Evolutionary conservation across 2,329 filamentous ascomycete genomes (phyloP), one percentile per base, ranked within the genome.

Genomic region (Pyrenophora tritici-repentis): DNA sequence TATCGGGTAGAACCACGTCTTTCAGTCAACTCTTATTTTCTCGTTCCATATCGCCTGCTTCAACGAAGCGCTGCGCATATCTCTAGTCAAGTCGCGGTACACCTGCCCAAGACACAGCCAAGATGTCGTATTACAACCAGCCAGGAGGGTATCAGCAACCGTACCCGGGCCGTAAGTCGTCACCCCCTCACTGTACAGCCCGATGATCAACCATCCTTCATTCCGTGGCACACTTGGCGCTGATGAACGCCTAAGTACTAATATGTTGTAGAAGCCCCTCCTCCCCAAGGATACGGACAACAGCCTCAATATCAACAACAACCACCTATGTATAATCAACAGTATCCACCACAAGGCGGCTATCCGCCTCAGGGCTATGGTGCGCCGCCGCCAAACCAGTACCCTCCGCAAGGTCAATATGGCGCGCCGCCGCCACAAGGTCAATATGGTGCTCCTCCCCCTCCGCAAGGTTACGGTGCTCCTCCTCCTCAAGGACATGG

Each of bases 321-420:
- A 47, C 71, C 59, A 26, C 65, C 61, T 49, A 63, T 67, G 54
- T 68, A 73, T 42, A 64, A 70, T 13, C 62, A 73, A 50, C 59
- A 65, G 22, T 64, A 62, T 44, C 26, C 26, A 10, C 26, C 26
- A 9, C 26, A 29, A 10, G 62, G 56, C 17, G 59, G 59, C 38
- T 75, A 76, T 50, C 71, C 63, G 42, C 71, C 59, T 35, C 65
- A 67, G 44, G 58, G 61, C 22, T 67, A 62, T 48, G 73, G 73
- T 33, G 70, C 72, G 16, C 73, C 75, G 18, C 70, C 64, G 35
- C 71, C 62, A 39, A 61, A 62, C 32, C 58, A 60, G 38, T 65
- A 65, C n/a, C 63, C 59, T 22, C 52, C 52, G 12, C 51, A 47
- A 33, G 52, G 52, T 6, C 58, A 62, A 50, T 65, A 65, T 20